Percentiles rank a stretch among this genome's conserved stretches.
phyloP scores from a whole-genome alignment of 2,329 filamentous ascomycete species.

The Sclerotinia glacialis region DNA sequence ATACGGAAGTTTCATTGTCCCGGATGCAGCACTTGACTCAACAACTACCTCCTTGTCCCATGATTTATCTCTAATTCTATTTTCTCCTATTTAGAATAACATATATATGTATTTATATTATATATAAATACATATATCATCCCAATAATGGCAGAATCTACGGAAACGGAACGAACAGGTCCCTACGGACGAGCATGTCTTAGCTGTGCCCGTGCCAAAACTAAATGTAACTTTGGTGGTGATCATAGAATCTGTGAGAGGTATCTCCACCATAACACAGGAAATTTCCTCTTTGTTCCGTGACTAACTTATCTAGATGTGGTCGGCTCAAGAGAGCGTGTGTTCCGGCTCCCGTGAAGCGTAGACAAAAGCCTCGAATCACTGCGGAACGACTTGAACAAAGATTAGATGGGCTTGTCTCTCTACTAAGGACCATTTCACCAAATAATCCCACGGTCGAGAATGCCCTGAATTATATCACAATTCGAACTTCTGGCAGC shows the following conservation, averaged over 20 bases:
- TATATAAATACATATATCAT: no score
- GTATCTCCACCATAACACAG: background rate
- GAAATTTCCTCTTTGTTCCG: no score
- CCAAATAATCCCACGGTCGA: slow-evolving; percentile 16
- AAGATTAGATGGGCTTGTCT: slow-evolving; percentile 27
- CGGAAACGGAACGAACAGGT: slow-evolving; percentile 12
- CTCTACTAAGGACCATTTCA: slow-evolving; percentile 12
- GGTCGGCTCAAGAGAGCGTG: slow-evolving; percentile 25
- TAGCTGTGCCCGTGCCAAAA: slow-evolving; percentile 17
- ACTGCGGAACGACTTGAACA: slow-evolving; percentile 27
- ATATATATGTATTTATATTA: no score
- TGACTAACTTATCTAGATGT: slow-evolving; percentile 22
- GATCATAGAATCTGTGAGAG: slow-evolving; percentile 15
- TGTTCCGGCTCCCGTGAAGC: slow-evolving; percentile 20
- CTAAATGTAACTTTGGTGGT: slow-evolving; percentile 16
- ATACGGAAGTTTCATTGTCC: background rate
- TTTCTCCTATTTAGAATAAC: background rate
- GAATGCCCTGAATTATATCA: slow-evolving; percentile 10
- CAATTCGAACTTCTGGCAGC: background rate
- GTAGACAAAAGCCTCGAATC: slow-evolving; percentile 18
- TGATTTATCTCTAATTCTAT: background rate
- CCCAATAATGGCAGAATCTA: background rate
- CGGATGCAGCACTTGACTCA: background rate
- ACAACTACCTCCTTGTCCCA: background rate
- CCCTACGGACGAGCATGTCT: slow-evolving; percentile 15